These are phyloP conservation scores for Cutaneotrichosporon arboriforme DNA, from an alignment of 1,284 basidiomycete species.

Conservation along the genomic window DNA sequence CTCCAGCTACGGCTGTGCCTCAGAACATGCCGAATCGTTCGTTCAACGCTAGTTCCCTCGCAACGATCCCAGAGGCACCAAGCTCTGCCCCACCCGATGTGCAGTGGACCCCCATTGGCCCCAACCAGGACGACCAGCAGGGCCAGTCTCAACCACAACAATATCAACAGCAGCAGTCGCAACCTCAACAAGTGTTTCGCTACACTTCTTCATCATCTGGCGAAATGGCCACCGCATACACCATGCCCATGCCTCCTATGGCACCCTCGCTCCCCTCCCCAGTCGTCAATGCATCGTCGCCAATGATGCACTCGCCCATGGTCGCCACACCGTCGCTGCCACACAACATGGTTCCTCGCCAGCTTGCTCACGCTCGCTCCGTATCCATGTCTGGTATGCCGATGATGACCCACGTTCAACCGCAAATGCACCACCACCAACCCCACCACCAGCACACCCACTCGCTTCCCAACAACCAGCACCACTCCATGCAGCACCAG, in stretches of 20 bases:
- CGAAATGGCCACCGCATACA: constrained; percentile 4
- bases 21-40: constrained; percentile 8
- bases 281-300: not conserved
- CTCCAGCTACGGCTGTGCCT: not conserved
- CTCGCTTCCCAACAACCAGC: not conserved
- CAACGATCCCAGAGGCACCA: constrained; percentile 20
- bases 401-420: not conserved
- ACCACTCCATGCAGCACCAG: constrained; percentile 1
- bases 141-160: not conserved
- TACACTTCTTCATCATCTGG: not conserved
- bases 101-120: constrained; percentile 1
- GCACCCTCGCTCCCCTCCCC: constrained; percentile 7
- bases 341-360: not conserved
- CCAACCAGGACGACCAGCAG: not conserved
- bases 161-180: not conserved
- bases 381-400: constrained; percentile 1
- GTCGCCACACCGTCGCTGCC: constrained; percentile 1
- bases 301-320: not conserved
- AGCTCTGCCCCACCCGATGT: constrained; percentile 11
- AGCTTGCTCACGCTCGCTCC: not conserved
- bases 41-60: constrained; percentile 13
- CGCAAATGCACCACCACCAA: not conserved
- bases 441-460: constrained; percentile 1
- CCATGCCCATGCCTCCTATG: constrained; percentile 1
- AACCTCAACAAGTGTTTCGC: not conserved